Evolutionary conservation across 2,329 filamentous ascomycete species (phyloP), one percentile per base, ranked within the genome.

Genomic region (Botrytis paeoniae): DNA sequence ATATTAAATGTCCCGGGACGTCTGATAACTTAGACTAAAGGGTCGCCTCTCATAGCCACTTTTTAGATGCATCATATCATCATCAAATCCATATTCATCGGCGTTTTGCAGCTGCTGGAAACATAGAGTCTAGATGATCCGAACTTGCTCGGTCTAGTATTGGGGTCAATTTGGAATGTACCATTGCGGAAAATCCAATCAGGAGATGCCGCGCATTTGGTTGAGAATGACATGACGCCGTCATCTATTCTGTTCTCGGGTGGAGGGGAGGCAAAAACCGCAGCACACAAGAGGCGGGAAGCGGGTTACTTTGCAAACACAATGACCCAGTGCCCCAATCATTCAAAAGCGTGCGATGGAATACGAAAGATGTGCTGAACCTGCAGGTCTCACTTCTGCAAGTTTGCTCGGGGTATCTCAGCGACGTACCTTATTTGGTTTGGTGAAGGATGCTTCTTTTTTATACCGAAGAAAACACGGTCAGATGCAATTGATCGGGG

Each of bases 161-260:
- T n/a, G 14, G 35, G 64, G 51, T 54, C 64, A 37, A 39, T 22
- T 35, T 29, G 22, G 4, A 9, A 66, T 54, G 29, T 66, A 29
- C 64, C 64, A 29, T n/a, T 7, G 10, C 32, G 32, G 64, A 25
- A 54, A 66, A 66, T 39, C 64, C 64, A 66, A 66, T 54, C 64
- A 66, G 64, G 64, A 66, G 64, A 66, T 37, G 64, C 64, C 64
- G 64, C 64, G 45, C 64, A 54, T 66, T 66, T 66, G 45, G 35
- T 54, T 66, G 45, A 66, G 32, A 4, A 29, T 39, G 64, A 54
- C 45, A 66, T 66, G 45, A 66, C 64, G 64, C 64, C 45, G 54
- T 66, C 45, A 66, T 39, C 22, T 39, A 54, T 54, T 29, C 25
- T 35, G 39, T 39, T 54, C 64, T 66, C 45, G 45, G 64, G 8